Evolutionary conservation across 352 stramenopile genomes (phyloP).

Genomic region (Pythium oligandrum): DNA sequence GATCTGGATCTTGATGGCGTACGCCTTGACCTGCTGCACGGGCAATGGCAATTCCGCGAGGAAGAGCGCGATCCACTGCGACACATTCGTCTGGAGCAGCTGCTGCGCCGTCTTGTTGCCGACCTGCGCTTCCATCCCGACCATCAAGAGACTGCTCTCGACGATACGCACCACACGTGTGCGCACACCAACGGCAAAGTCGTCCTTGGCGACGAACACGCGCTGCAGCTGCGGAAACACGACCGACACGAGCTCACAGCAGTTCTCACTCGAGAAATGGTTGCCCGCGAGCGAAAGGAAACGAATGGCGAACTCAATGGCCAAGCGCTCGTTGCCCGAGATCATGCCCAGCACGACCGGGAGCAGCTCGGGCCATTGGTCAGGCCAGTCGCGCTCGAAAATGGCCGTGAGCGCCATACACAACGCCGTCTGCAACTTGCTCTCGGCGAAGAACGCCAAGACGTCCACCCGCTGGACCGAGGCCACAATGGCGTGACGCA

Average conservation of each 20-base stretch:
- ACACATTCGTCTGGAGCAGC: constrained; percentile 61
- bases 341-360: constrained; percentile 60
- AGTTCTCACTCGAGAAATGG: constrained; percentile 78
- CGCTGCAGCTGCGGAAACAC: constrained; percentile 73
- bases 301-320: constrained; percentile 65
- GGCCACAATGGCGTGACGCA: constrained; percentile 51
- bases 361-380: constrained; percentile 78
- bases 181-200: constrained; percentile 48
- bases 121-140: constrained; percentile 81
- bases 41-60: constrained; percentile 41
- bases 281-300: constrained; percentile 68
- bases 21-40: constrained; percentile 47
- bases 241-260: constrained; percentile 64
- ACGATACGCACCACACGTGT: constrained; percentile 68
- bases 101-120: constrained; percentile 50
- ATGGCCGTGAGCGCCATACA: constrained; percentile 74
- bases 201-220: constrained; percentile 37
- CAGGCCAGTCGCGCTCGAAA: constrained; percentile 80
- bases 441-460: constrained; percentile 50
- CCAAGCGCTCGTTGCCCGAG: constrained; percentile 38
- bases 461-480: constrained; percentile 43
- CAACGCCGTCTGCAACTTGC: constrained; percentile 76
- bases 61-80: constrained; percentile 70
- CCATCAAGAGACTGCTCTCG: constrained; percentile 72
- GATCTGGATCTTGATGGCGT: constrained; percentile 74